Base-by-base conservation (phyloP, 2,329 filamentous ascomycete genomes). In the Aureobasidium uvarum region DNA sequence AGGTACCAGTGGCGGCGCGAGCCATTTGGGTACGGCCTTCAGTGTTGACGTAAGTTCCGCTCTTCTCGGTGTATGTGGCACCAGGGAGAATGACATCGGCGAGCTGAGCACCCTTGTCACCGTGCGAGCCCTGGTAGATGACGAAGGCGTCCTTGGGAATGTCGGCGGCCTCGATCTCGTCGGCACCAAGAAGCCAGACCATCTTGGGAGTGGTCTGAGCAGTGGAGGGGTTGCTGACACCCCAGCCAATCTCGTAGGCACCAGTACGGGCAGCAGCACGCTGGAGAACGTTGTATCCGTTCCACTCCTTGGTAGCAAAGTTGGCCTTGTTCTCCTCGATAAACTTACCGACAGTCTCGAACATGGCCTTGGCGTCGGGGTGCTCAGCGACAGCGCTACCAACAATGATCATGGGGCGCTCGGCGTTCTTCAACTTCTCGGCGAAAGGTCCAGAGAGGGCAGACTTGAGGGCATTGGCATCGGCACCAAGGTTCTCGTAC, bases 101-200 rank as follows among this genome's bases (percentile, higher is more conserved):
- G 68, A 97, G 86, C 79, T 96, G 89, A 64, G 95, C 95, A 69
- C 94, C 95, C 62, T 86, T 86, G 81, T 99, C 95, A 79, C 95
- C 95, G 78, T 99, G 95, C 79, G 99, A 95, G 70, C 95, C 95
- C 80, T 99, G 95, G 83, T 99, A 99, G 73, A 99, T 86, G 68
- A 99, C 89, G 76, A 98, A 99, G 14, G 95, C 93, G 70, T 95
- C 90, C 83, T 95, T 96, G 73, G 95, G 95, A 66, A 99, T 91
- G 72, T 97, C 92, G 66, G 86, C 84, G 71, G 91, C 86, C 69
- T 84, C 84, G 75, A 98, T 85, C 81, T 99, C 95, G 76, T 99
- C 95, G 33, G 95, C 95, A 71, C 93, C 95, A 60, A 99, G 87
- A 60, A 99, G 88, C 93, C 94, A 99, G 75, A 99, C 81, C 74